Conservation (phyloP, 2,329 filamentous ascomycete genomes). For the Fusarium buharicum region DNA sequence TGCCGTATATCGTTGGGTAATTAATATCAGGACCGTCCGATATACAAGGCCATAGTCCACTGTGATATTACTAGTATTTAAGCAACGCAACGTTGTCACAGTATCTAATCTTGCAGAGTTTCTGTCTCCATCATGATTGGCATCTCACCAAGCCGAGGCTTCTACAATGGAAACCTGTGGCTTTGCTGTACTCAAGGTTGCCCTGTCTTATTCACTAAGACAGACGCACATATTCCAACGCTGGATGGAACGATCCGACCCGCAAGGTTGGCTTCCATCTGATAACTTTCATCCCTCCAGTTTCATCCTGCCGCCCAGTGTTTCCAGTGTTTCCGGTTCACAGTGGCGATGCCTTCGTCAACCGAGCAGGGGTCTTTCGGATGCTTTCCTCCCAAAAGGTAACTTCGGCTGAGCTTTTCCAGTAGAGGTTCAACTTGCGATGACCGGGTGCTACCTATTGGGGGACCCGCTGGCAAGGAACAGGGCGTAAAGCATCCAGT, state of each 20-base stretch:
- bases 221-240: slow-evolving; percentile 1
- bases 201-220: background rate
- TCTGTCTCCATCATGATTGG: background rate
- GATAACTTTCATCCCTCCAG: slow-evolving; percentile 9
- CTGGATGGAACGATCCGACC: slow-evolving; percentile 16
- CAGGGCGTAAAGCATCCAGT: slow-evolving; percentile 11
- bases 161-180: background rate
- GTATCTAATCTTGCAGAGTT: slow-evolving; percentile 2
- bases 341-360: slow-evolving; percentile 12
- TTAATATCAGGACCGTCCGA: background rate
- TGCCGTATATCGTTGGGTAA: slow-evolving; percentile 1
- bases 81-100: background rate
- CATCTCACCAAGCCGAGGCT: background rate
- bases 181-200: background rate
- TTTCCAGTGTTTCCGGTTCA: slow-evolving; percentile 21
- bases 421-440: slow-evolving; percentile 23
- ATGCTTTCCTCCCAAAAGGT: slow-evolving; percentile 28
- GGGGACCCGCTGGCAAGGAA: slow-evolving; percentile 13
- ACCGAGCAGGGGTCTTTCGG: slow-evolving; percentile 26
- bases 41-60: slow-evolving; percentile 5
- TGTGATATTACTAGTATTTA: slow-evolving; percentile 14
- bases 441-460: background rate
- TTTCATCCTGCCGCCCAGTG: slow-evolving; percentile 36
- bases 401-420: slow-evolving; percentile 31
- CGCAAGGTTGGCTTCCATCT: slow-evolving; percentile 13